Percentiles rank a stretch among this genome's conserved stretches.
Evolutionary conservation across 2,329 filamentous ascomycete species (phyloP).

Genomic region (Phialophora chinensis): DNA sequence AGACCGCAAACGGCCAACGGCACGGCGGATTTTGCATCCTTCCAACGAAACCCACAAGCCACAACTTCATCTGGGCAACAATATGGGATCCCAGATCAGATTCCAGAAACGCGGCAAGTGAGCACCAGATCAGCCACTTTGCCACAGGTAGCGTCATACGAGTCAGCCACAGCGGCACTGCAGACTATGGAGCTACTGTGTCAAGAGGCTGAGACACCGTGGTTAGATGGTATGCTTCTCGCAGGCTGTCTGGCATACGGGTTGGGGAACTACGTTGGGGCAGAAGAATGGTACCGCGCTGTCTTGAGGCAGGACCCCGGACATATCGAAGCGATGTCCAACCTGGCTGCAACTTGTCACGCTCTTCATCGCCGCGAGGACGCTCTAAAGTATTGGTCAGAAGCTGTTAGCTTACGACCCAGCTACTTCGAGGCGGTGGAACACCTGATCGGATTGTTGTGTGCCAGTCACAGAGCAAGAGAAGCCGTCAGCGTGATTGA

Average conservation of each 20-base stretch:
- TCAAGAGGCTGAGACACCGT: slow-evolving; percentile 80
- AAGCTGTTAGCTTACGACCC: slow-evolving; percentile 80
- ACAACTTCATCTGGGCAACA: slow-evolving; percentile 6
- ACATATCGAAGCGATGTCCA: slow-evolving; percentile 92
- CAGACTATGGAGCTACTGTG: slow-evolving; percentile 76
- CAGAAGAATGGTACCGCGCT: slow-evolving; percentile 58
- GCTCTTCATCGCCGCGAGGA: slow-evolving; percentile 82
- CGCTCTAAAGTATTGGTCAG: slow-evolving; percentile 83
- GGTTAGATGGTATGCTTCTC: slow-evolving; percentile 91
- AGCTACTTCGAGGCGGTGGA: slow-evolving; percentile 94
- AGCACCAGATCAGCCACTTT: not conserved
- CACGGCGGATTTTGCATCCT: slow-evolving; percentile 5
- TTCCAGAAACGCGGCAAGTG: slow-evolving; percentile 11
- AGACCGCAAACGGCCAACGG: slow-evolving; percentile 24
- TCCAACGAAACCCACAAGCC: slow-evolving; percentile 3
- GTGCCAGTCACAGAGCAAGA: slow-evolving; percentile 76
- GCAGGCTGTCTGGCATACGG: slow-evolving; percentile 92
- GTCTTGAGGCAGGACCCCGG: slow-evolving; percentile 65
- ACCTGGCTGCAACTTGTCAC: slow-evolving; percentile 86
- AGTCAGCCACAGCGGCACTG: slow-evolving; percentile 67
- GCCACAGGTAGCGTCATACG: slow-evolving; percentile 24
- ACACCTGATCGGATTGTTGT: slow-evolving; percentile 86
- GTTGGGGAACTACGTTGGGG: slow-evolving; percentile 78
- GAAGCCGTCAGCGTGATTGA: slow-evolving; percentile 89
- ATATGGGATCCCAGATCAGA: slow-evolving; percentile 19